Evolutionary conservation across 1,139 yeast genomes (phyloP).

Genomic region (Zygotorulaspora mrakii): DNA sequence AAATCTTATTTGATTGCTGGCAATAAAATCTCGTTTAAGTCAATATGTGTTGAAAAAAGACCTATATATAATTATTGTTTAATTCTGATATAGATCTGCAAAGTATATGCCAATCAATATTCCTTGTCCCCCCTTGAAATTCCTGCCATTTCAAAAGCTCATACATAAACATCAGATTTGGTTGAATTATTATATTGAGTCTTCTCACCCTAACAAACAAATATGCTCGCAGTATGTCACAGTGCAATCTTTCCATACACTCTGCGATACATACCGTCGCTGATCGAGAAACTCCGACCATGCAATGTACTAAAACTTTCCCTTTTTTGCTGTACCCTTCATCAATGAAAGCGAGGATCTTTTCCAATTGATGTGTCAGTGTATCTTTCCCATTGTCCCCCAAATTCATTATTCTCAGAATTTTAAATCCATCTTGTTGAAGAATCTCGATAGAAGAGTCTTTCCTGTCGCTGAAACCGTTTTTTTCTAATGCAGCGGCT

Average conservation of each 20-base stretch:
- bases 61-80: conserved; percentile 46
- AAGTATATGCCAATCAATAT: conserved; percentile 80
- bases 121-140: conserved; percentile 23
- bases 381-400: conserved; percentile 54
- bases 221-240: conserved; percentile 70
- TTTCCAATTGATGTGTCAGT: conserved; percentile 42
- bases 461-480: conserved; percentile 1
- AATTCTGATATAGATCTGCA: conserved; percentile 79
- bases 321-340: conserved; percentile 40
- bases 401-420: conserved; percentile 40
- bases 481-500: conserved; percentile 3
- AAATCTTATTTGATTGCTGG: too few species aligned
- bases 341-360: conserved; percentile 45
- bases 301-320: conserved; percentile 75
- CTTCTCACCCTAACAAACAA: conserved; percentile 78
- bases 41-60: not conserved
- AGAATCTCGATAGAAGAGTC: conserved; percentile 19
- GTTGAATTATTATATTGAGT: conserved; percentile 85
- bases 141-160: conserved; percentile 83
- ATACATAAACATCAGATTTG: conserved; percentile 79
- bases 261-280: conserved; percentile 91
- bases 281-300: conserved; percentile 87
- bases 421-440: conserved; percentile 36
- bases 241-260: conserved; percentile 67
- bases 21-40: too few species aligned